Evolutionary conservation across 148 eudicot genomes (phyloP), one percentile per base, ranked within the genome.

Genomic region (Vaccinium macrocarpon): DNA sequence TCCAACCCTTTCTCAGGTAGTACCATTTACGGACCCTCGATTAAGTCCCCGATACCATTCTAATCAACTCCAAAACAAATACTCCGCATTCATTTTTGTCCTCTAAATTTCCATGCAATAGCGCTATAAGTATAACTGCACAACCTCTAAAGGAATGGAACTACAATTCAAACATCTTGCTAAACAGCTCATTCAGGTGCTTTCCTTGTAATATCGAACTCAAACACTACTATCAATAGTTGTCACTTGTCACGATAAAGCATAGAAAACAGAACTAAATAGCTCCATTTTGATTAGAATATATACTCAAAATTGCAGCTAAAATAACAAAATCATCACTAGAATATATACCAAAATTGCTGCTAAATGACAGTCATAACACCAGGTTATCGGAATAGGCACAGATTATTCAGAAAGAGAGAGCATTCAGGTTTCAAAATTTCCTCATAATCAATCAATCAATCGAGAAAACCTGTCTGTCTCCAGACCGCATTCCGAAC

Each of bases 381-480:
- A 15, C 18, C 48, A 32, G 38, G 48, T 32, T 32, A 59, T 48
- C 8, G 1, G 15, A 74, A 68, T 27, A 82, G n/a, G 2, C 32
- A 23, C 7, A 38, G 56, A 64, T 66, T 35, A 48, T 81, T 29
- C 35, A 0, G 13, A 12, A 7, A 51, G 61, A 38, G 16, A 51
- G 0, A 29, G 5, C 0, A 21, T 46, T 66, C n/a, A 19, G 16
- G 55, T 49, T 18, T 82, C 21, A 21, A 71, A 72, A 21, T 10
- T 15, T 16, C 62, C 35, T 71, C 59, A 18, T 57, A 57, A 7
- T 57, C 46, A 42, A 42, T 4, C 46, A 42, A 70, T 87, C 85
- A 90, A 87, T 91, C 93, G 70, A 91, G 82, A 87, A 91, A 91
- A 87, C 93, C 93, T 72, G 93, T 91, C 75, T 87, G 87, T 9